Percentiles rank a stretch among this genome's conserved stretches.
phyloP scores from a whole-genome alignment of 2,329 filamentous ascomycete species.

The Onygenales sp. region DNA sequence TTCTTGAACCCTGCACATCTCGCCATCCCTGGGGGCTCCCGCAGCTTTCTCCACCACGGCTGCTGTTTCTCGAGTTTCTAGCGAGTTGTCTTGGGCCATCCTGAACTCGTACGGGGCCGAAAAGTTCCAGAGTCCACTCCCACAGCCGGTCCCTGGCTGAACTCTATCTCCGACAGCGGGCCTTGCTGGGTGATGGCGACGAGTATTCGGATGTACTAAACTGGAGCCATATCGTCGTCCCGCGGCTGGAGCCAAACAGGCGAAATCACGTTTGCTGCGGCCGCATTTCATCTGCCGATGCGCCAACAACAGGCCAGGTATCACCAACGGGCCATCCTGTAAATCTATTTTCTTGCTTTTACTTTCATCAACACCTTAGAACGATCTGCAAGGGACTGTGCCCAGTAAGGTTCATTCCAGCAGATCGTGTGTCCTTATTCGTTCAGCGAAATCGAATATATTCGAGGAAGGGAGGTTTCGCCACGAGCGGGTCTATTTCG shows the following conservation, averaged over 20 bases:
- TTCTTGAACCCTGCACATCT: no score
- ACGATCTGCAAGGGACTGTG: background rate
- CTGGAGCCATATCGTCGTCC: background rate
- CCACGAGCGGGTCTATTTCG: background rate
- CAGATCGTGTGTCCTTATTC: background rate
- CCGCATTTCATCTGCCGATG: conserved; percentile 1
- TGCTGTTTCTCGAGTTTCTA: no score
- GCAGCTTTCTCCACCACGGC: background rate
- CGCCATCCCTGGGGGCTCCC: background rate
- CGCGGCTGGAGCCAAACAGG: background rate
- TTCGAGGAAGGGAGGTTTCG: background rate
- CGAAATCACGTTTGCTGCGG: background rate
- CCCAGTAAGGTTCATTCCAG: background rate
- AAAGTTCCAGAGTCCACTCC: background rate
- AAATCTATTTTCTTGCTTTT: background rate
- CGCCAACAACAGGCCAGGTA: background rate
- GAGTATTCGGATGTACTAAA: background rate
- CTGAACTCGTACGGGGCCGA: background rate
- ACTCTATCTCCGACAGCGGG: background rate
- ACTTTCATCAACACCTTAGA: background rate
- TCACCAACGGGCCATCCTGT: background rate
- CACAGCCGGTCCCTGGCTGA: background rate
- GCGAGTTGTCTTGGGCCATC: background rate
- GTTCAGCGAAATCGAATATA: background rate
- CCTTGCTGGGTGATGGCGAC: background rate